Conservation (phyloP, 495 filamentous ascomycete species). For the Penicillium malachiteum region DNA sequence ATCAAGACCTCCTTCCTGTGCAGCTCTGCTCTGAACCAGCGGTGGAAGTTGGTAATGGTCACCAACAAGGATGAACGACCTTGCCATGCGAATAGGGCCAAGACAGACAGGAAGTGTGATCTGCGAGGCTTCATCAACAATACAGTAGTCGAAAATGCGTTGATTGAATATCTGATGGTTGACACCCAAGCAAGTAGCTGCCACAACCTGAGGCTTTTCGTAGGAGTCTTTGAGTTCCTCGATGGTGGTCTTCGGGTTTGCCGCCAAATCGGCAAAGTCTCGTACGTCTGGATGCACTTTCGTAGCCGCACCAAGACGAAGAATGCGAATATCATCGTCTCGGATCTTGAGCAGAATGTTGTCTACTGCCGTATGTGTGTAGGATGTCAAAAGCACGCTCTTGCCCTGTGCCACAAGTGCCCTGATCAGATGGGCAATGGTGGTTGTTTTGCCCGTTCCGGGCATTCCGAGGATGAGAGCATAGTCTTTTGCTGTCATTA, state of each 20-base stretch:
- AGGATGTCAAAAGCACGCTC: constrained; percentile 88
- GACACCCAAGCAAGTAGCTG: constrained; percentile 90
- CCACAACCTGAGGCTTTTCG: constrained; percentile 81
- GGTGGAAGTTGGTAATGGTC: constrained; percentile 96
- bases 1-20: constrained; percentile 82
- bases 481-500: constrained; percentile 93
- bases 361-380: constrained; percentile 96
- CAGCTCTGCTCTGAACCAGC: constrained; percentile 87
- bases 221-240: constrained; percentile 82
- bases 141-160: constrained; percentile 94
- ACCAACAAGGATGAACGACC: constrained; percentile 91
- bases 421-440: constrained; percentile 94
- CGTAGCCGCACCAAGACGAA: constrained; percentile 76
- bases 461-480: constrained; percentile 96
- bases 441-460: constrained; percentile 96
- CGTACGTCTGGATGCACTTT: constrained; percentile 88
- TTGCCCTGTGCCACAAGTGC: constrained; percentile 87
- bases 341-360: constrained; percentile 93
- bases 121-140: constrained; percentile 96
- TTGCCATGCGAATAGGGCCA: constrained; percentile 88
- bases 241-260: constrained; percentile 66
- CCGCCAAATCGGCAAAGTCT: constrained; percentile 75
- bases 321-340: constrained; percentile 71
- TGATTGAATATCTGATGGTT: constrained; percentile 85
- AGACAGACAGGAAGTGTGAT: constrained; percentile 94